Evolutionary conservation across 345 rosid species (phyloP).

Genomic region (Euphorbia peplus): DNA sequence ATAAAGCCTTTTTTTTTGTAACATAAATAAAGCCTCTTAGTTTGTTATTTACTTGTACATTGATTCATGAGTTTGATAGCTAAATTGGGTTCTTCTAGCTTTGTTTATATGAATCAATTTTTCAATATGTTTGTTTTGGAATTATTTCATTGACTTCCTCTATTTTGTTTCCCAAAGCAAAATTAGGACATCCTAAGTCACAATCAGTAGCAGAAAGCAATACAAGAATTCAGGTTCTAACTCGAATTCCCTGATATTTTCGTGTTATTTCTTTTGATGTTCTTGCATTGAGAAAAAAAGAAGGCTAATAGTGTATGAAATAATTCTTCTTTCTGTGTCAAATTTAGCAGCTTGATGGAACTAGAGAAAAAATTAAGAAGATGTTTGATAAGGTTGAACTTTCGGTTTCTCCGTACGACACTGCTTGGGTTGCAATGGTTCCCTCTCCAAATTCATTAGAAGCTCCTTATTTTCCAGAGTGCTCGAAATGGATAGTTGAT

Average conservation of each 20-base stretch:
- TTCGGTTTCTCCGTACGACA: slow-evolving; percentile 75
- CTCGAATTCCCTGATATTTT: background rate
- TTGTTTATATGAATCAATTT: no score
- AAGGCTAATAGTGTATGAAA: background rate
- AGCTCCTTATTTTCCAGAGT: slow-evolving; percentile 64
- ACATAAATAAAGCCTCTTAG: no score
- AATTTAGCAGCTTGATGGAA: slow-evolving; percentile 39
- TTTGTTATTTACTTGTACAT: no score
- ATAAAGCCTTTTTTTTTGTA: no score
- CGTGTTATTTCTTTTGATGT: slow-evolving; percentile 2
- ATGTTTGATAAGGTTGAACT: slow-evolving; percentile 62
- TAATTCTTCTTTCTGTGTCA: background rate
- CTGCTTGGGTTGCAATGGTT: slow-evolving; percentile 93
- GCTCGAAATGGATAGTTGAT: slow-evolving; percentile 65
- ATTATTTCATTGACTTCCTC: no score
- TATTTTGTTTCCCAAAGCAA: no score
- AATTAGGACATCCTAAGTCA: no score
- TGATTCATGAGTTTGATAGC: no score
- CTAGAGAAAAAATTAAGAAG: slow-evolving; percentile 51
- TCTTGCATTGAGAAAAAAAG: background rate
- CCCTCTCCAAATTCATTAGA: slow-evolving; percentile 50
- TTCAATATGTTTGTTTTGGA: no score
- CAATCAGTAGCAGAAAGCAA: background rate
- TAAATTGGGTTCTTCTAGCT: no score
- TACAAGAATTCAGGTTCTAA: slow-evolving; percentile 35